Evolutionary conservation across 2,329 filamentous ascomycete genomes (phyloP), one percentile per base, ranked within the genome.

Genomic region (Venturia aucupariae): DNA sequence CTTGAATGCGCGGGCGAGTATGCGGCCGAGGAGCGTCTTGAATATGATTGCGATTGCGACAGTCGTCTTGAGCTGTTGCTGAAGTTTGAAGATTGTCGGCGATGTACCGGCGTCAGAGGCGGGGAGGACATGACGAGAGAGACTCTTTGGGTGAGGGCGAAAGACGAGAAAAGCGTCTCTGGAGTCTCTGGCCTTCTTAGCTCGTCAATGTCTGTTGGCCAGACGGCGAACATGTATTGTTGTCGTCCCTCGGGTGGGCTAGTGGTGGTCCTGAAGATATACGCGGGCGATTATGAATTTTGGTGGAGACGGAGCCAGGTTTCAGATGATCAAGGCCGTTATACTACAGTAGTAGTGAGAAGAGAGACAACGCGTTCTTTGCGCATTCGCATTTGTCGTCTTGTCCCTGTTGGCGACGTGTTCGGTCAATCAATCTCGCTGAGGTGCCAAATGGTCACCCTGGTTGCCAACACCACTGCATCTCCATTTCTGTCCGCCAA

Each of bases 1-100:
- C 64, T 22, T 27, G 64, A 63, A 59, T 27, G 32, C 4, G 60
- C 48, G 22, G 65, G 62, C 19, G 63, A 57, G 24, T 65, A 65
- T 30, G 44, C 65, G 19, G 57, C 65, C 13, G 63, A 61, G 4
- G 55, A 51, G 11, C 63, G 41, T 30, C 54, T 35, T 30, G 60
- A 64, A 30, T 30, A 57, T n/a, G 60, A 60, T 44, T 60, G 59
- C 35, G 59, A 41, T 60, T 41, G 59, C 10, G 59, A 60, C 8
- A 44, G 41, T 42, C 35, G 59, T 44, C 59, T 42, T 60, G 59
- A 60, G 38, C 59, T 44, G 41, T 60, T 60, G n/a, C 35, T 60
- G 59, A 32, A 24, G 24, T 38, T 57, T 10, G 46, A 57, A 32
- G 62, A 55, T 39, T 64, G 62, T 24, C 62, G 27, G 39, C 46